Base-by-base conservation (phyloP, 164 flowering plant genomes). In the Nelumbo lutea region DNA sequence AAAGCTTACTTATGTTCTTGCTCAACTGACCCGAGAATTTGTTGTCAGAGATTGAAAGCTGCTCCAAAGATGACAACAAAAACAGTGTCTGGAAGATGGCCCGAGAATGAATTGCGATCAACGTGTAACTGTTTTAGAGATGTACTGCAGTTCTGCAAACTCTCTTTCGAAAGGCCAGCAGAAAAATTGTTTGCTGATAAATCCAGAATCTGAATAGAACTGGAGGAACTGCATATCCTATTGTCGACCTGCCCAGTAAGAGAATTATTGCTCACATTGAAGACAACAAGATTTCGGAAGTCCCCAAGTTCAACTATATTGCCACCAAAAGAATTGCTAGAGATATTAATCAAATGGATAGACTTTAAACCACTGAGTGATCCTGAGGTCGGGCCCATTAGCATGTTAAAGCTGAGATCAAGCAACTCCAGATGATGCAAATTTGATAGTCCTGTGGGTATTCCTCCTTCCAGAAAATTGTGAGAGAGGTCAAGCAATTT, bases 181-280 rank as follows among this genome's bases (percentile, higher is more conserved):
- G 75, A 69, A n/a, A 93, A 75, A 13, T 66, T 73, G 64, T 93
- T 93, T 81, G 61, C 55, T 1, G 96, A 87, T 11, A 93, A 66
- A 80, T 90, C 96, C 61, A 93, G 76, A 74, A 82, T 66, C 70
- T 43, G 80, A 77, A 86, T 67, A 48, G 66, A 79, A 43, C 48
- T 66, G 1, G 89, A 79, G 44, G 71, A 57, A 66, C 73, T 73
- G 83, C 96, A 89, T 58, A 85, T 70, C 57, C 68, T 70, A 40
- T 78, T 63, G 77, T 48, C 63, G n/a, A 88, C 6, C 1, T 62
- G 66, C 9, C 97, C 96, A 5, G 81, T 62, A 70, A 91, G 81
- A 11, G 80, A 80, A 72, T 91, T 91, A 76, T 82, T 85, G 84
- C 93, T 91, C 59, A 86, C 59, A 59, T 90, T 88, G 67, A 89